Evolutionary conservation across 192 early-diverging fungal genomes (phyloP).

Genomic region (Cetraspora pellucida): DNA sequence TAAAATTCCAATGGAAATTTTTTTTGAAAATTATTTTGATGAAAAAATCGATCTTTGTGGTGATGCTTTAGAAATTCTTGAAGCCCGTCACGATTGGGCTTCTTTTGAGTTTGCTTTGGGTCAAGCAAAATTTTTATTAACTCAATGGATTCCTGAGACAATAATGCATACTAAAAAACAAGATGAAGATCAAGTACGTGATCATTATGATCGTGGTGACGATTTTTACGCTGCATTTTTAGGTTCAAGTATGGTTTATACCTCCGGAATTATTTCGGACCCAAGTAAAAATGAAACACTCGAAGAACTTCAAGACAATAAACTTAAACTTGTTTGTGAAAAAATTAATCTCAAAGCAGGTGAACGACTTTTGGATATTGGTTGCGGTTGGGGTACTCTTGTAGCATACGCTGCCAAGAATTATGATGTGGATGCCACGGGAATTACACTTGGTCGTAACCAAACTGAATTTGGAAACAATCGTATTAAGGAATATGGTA

Average conservation of each 20-base stretch:
- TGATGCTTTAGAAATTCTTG: conserved; percentile 85
- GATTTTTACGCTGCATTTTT: conserved; percentile 97
- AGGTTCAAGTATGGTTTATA: conserved; percentile 95
- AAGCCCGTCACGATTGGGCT: conserved; percentile 94
- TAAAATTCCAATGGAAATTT: conserved; percentile 97
- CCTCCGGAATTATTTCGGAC: conserved; percentile 89
- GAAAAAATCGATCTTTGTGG: conserved; percentile 90
- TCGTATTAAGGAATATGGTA: conserved; percentile 81
- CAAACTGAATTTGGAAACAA: conserved; percentile 88
- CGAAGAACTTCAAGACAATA: conserved; percentile 96
- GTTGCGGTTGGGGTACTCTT: conserved; percentile 97
- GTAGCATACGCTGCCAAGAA: conserved; percentile 87
- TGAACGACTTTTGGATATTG: conserved; percentile 94
- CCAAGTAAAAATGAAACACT: conserved; percentile 75
- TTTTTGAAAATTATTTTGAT: conserved; percentile 97
- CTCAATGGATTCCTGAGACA: conserved; percentile 97
- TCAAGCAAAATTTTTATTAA: conserved; percentile 90
- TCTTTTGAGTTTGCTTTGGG: conserved; percentile 81
- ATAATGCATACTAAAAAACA: conserved; percentile 96
- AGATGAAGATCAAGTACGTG: conserved; percentile 96
- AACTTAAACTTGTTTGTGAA: conserved; percentile 87
- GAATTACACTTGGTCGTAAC: conserved; percentile 91
- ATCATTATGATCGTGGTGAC: conserved; percentile 98
- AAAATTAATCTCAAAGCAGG: conserved; percentile 83
- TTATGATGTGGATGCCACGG: conserved; percentile 86